Evolutionary conservation across 1,139 yeast species (phyloP).

Genomic region (Pichia sp.): DNA sequence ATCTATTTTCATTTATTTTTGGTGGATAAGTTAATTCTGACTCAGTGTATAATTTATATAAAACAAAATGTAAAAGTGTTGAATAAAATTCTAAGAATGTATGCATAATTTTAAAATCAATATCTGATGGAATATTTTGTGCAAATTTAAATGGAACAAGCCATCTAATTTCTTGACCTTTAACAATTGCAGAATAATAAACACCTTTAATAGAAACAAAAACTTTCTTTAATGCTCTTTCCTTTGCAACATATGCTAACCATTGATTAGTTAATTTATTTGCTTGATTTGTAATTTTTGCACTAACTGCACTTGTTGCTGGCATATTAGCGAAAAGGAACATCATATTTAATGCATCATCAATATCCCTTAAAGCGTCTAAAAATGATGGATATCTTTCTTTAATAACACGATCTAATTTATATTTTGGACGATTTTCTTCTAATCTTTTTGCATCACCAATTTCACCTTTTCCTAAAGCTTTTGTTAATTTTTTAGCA

Average conservation of each 20-base stretch:
- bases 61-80: slow-evolving; percentile 80
- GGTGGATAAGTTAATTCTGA: slow-evolving; percentile 90
- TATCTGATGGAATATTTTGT: slow-evolving; percentile 87
- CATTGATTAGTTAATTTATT: slow-evolving; percentile 86
- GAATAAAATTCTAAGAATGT: slow-evolving; percentile 95
- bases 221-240: slow-evolving; percentile 75
- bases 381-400: slow-evolving; percentile 93
- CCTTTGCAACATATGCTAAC: slow-evolving; percentile 89
- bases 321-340: slow-evolving; percentile 93
- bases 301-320: slow-evolving; percentile 77
- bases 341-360: slow-evolving; percentile 93
- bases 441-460: slow-evolving; percentile 84
- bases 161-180: slow-evolving; percentile 95
- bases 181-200: slow-evolving; percentile 83
- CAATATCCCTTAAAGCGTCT: slow-evolving; percentile 89
- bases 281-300: slow-evolving; percentile 80
- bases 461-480: slow-evolving; percentile 88
- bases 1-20: slow-evolving; percentile 59
- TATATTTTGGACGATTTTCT: slow-evolving; percentile 73
- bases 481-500: slow-evolving; percentile 83
- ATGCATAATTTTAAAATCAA: slow-evolving; percentile 94
- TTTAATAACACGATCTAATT: slow-evolving; percentile 82
- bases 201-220: slow-evolving; percentile 97
- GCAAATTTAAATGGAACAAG: slow-evolving; percentile 96
- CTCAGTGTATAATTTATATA: slow-evolving; percentile 80